phyloP scores from a whole-genome alignment of 2,329 filamentous ascomycete genomes.

The Moelleriella libera region DNA sequence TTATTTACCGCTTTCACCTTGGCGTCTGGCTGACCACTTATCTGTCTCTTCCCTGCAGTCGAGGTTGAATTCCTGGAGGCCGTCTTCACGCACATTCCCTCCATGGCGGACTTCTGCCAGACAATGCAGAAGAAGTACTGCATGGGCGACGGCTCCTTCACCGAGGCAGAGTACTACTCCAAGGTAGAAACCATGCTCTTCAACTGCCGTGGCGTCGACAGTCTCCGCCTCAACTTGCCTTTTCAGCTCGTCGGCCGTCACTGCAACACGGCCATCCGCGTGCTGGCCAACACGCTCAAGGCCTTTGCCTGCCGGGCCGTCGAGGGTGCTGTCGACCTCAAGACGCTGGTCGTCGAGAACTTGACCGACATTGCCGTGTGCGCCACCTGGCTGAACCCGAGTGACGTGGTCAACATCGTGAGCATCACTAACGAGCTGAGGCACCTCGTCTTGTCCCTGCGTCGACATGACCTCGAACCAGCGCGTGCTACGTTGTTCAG shows the following conservation, averaged over 20 bases:
- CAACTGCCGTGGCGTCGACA: constrained; percentile 27
- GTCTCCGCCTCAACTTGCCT: constrained; percentile 35
- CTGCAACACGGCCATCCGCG: constrained; percentile 31
- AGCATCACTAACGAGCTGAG: constrained; percentile 24
- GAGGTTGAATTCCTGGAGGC: constrained; percentile 33
- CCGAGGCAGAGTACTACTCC: constrained; percentile 29
- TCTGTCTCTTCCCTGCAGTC: constrained; percentile 17
- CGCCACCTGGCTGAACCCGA: constrained; percentile 35
- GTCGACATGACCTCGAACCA: constrained; percentile 25
- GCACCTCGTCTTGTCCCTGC: constrained; percentile 31
- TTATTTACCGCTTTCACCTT: not conserved
- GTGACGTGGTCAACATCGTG: constrained; percentile 34
- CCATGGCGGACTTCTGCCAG: constrained; percentile 29
- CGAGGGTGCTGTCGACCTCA: constrained; percentile 26
- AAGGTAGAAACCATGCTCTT: constrained; percentile 27
- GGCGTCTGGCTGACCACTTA: not conserved
- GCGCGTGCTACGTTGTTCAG: constrained; percentile 23
- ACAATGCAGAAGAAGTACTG: constrained; percentile 30
- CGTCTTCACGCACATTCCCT: constrained; percentile 29
- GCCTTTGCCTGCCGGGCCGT: constrained; percentile 29
- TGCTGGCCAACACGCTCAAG: constrained; percentile 37
- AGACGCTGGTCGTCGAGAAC: constrained; percentile 34
- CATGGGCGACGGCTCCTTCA: constrained; percentile 33
- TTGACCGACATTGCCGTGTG: constrained; percentile 32
- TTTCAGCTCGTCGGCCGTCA: constrained; percentile 33